These are phyloP conservation scores for Lyophyllum semitale DNA, from an alignment of 768 basidiomycete species.

Conservation along the genomic window DNA sequence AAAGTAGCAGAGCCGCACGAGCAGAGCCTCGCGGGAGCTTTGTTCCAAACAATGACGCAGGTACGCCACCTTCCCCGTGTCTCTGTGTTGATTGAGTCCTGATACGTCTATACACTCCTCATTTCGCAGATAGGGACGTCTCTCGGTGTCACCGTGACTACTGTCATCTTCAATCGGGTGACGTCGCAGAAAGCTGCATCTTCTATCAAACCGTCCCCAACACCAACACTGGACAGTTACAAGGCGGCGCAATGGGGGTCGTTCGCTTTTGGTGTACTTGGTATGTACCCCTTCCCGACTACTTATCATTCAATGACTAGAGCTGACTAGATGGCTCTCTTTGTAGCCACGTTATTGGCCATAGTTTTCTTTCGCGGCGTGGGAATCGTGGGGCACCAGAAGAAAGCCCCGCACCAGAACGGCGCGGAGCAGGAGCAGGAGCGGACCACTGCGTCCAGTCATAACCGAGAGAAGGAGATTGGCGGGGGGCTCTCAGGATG, in stretches of 20 bases:
- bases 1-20: conserved; percentile 67
- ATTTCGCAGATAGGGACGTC: conserved; percentile 72
- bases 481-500: not conserved
- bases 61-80: conserved; percentile 25
- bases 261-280: conserved; percentile 62
- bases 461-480: not conserved
- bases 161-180: conserved; percentile 69
- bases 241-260: conserved; percentile 64
- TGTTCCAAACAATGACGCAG: conserved; percentile 82
- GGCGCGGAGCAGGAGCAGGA: not conserved
- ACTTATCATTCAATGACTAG: not conserved
- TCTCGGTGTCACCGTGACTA: conserved; percentile 70
- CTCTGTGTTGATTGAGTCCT: not conserved
- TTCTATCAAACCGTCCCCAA: conserved; percentile 29
- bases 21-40: conserved; percentile 72
- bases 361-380: conserved; percentile 20
- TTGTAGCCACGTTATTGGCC: conserved; percentile 15
- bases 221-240: conserved; percentile 49
- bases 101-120: not conserved
- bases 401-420: not conserved
- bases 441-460: not conserved
- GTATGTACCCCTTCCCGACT: conserved; percentile 27
- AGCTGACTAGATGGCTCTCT: not conserved
- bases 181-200: conserved; percentile 30
- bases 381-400: conserved; percentile 20